These are phyloP conservation scores for Leccinum rimulosum DNA, from an alignment of 768 basidiomycete species.

Conservation along the genomic window DNA sequence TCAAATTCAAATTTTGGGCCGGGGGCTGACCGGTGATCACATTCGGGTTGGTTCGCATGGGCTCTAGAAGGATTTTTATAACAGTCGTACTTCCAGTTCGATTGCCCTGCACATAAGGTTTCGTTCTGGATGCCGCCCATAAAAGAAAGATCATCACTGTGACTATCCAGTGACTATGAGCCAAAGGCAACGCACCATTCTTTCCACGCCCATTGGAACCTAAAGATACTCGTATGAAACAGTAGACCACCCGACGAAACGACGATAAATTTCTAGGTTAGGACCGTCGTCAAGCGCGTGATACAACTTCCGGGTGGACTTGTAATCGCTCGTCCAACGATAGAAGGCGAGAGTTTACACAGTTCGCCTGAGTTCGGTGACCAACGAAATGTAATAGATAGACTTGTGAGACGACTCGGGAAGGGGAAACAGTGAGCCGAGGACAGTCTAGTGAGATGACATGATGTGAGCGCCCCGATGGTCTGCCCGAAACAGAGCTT, in stretches of 20 bases:
- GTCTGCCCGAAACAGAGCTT: conserved; percentile 9
- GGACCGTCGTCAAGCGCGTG: conserved; percentile 75
- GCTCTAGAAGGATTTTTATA: conserved; percentile 89
- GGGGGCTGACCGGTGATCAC: conserved; percentile 63
- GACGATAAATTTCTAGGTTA: conserved; percentile 77
- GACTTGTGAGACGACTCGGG: conserved; percentile 45
- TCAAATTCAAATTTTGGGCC: conserved; percentile 81
- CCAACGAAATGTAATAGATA: conserved; percentile 70
- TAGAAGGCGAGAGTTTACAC: conserved; percentile 89
- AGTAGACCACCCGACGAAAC: conserved; percentile 93
- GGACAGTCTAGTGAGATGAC: conserved; percentile 49
- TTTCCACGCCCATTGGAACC: conserved; percentile 95
- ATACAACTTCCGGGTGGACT: conserved; percentile 74
- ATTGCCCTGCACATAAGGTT: conserved; percentile 83
- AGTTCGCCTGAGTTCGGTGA: conserved; percentile 64
- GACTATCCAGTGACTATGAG: background rate
- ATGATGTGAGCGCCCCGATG: conserved; percentile 1
- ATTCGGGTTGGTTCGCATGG: conserved; percentile 64
- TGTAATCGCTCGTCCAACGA: conserved; percentile 95
- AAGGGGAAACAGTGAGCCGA: conserved; percentile 67
- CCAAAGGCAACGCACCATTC: conserved; percentile 69
- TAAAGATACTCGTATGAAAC: conserved; percentile 95
- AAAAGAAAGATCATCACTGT: conserved; percentile 34
- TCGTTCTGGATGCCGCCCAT: conserved; percentile 68
- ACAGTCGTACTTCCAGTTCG: conserved; percentile 86